Percentiles rank a stretch among this genome's conserved stretches.
Evolutionary conservation across 371 early-diverging fungal species (phyloP).

Genomic region (Syncephalastrum contaminatum): DNA sequence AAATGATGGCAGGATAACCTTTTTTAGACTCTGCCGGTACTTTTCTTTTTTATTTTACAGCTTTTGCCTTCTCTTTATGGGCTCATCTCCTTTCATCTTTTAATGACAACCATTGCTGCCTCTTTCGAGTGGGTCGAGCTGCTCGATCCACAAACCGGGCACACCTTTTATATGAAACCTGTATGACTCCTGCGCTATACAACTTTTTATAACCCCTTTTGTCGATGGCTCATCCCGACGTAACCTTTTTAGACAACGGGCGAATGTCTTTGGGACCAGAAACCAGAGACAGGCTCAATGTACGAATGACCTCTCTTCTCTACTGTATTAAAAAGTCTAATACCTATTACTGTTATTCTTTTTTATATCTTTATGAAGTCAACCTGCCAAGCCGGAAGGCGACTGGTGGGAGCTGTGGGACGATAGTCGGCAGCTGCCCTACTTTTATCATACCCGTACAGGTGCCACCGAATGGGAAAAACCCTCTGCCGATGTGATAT

Average conservation of each 20-base stretch:
- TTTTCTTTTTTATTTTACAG: slow-evolving; percentile 1
- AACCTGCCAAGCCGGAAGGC: slow-evolving; percentile 53
- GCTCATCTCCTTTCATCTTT: slow-evolving; percentile 5
- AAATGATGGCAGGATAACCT: background rate
- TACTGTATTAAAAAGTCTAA: slow-evolving; percentile 1
- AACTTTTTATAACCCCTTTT: slow-evolving; percentile 2
- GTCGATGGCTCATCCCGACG: background rate
- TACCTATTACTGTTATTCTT: too few species aligned
- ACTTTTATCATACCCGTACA: slow-evolving; percentile 88
- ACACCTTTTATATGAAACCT: slow-evolving; percentile 15
- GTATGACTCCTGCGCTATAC: slow-evolving; percentile 5
- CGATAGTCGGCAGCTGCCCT: slow-evolving; percentile 75
- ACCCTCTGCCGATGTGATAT: slow-evolving; percentile 73
- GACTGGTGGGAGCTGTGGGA: slow-evolving; percentile 98
- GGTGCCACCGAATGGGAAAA: slow-evolving; percentile 84
- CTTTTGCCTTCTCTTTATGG: slow-evolving; percentile 5
- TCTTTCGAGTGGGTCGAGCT: slow-evolving; percentile 20
- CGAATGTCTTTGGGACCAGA: slow-evolving; percentile 16
- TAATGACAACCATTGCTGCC: slow-evolving; percentile 5
- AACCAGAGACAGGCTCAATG: slow-evolving; percentile 15
- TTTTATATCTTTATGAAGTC: too few species aligned
- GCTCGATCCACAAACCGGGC: slow-evolving; percentile 15
- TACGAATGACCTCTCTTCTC: slow-evolving; percentile 2
- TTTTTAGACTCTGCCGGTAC: slow-evolving; percentile 1
- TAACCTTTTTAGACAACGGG: slow-evolving; percentile 15